Base-by-base conservation (phyloP, 1,284 basidiomycete species). In the Thecaphora thlaspeos region DNA sequence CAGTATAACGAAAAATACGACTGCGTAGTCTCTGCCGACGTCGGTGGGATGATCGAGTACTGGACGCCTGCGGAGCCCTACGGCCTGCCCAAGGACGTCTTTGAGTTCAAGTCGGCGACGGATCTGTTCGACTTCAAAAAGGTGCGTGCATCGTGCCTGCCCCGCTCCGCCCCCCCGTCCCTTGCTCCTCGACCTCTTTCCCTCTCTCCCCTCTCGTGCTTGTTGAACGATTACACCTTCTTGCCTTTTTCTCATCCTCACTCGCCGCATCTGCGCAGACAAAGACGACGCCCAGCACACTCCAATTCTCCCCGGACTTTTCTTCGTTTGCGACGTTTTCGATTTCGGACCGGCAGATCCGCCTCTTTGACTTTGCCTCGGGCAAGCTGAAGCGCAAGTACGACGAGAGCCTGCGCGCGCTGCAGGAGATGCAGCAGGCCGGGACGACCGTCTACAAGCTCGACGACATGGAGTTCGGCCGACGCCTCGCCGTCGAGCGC, bases 401-500 rank as follows among this genome's bases (percentile, higher is more conserved):
- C 76, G 94, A 99, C 69, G 95, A 99, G 79, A 92, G 90, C 0
- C 82, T 98, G 0, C 81, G 85, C 4, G 92, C 94, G 0, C 88
- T 92, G 30, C 89, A 93, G 73, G 92, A 97, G 77, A 96, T 97
- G 92, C 79, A 80, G 51, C 76, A 79, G 50, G 78, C 74, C 3
- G 91, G 90, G 1, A 93, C 91, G 8, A 87, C 90, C 0, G 84
- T 91, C 18, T 90, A 88, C 80, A 88, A 87, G 73, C 86, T 98
- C 11, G 95, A 99, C 61, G 92, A 97, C 78, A 99, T 99, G 94
- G 95, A 99, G 77, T 97, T 99, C 74, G 94, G 95, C n/a, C 83
- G 95, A 52, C 83, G 95, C 11, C 82, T 98, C 43, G 95, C 95
- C 1, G 82, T 87, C 15, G 95, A 99, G 79, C 84, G 90, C 56